Evolutionary conservation across 257 asterid genomes (phyloP).

Genomic region (Solanum infundibuliforme): DNA sequence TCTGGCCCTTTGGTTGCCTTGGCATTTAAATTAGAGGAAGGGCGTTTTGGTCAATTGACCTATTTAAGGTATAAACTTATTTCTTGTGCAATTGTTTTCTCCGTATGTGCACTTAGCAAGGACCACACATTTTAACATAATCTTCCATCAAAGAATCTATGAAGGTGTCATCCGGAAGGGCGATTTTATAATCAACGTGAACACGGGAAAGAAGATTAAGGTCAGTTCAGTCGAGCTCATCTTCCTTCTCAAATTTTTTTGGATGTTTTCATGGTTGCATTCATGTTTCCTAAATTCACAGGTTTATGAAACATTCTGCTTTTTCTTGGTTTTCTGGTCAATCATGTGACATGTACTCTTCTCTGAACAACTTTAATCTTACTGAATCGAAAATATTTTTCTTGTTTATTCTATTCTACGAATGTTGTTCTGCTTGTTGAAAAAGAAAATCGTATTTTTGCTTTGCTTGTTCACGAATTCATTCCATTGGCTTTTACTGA

Average conservation of each 20-base stretch:
- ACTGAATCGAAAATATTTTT: neutral
- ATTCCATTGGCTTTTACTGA: neutral
- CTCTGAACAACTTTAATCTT: neutral
- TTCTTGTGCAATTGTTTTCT: neutral
- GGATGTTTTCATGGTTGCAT: neutral
- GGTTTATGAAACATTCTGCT: neutral
- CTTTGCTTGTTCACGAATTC: neutral
- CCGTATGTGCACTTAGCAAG: neutral
- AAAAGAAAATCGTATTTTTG: neutral
- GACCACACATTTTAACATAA: neutral
- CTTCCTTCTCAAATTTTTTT: neutral
- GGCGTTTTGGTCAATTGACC: constrained; percentile 89
- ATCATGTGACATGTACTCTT: neutral
- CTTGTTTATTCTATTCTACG: neutral
- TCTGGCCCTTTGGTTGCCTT: constrained; percentile 92
- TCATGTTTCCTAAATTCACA: neutral
- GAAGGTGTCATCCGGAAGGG: constrained; percentile 97
- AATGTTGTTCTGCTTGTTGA: neutral
- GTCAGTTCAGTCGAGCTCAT: constrained; percentile 18
- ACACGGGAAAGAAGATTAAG: constrained; percentile 94
- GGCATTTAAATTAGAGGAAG: constrained; percentile 97
- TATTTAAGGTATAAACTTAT: constrained; percentile 58
- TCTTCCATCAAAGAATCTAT: constrained; percentile 55
- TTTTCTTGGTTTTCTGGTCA: neutral
- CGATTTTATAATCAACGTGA: constrained; percentile 70